Evolutionary conservation across 1,139 yeast species (phyloP).

Genomic region (Candida sojae): DNA sequence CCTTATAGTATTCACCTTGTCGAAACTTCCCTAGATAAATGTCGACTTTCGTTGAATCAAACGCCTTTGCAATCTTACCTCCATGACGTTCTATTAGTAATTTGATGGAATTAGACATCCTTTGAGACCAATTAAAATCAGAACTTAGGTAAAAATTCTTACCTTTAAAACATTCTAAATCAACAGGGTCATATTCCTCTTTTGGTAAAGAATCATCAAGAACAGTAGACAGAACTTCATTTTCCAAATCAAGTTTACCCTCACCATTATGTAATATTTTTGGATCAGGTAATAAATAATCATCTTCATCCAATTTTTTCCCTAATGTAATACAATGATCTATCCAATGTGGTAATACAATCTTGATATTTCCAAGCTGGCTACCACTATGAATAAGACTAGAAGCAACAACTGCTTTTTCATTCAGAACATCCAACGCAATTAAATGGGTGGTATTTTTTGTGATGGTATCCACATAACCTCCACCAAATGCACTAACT

Average conservation of each 20-base stretch:
- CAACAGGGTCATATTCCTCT: slow-evolving; percentile 4
- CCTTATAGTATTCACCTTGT: slow-evolving; percentile 49
- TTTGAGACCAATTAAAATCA: slow-evolving; percentile 37
- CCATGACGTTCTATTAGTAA: slow-evolving; percentile 33
- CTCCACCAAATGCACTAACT: slow-evolving; percentile 75
- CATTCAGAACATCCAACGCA: slow-evolving; percentile 56
- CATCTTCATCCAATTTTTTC: slow-evolving; percentile 50
- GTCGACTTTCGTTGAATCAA: slow-evolving; percentile 36
- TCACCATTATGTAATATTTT: slow-evolving; percentile 13
- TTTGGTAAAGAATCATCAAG: slow-evolving; percentile 14
- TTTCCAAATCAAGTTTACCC: slow-evolving; percentile 3
- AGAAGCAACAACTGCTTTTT: slow-evolving; percentile 43
- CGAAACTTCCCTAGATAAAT: slow-evolving; percentile 70
- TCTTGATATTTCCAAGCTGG: slow-evolving; percentile 36
- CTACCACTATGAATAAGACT: slow-evolving; percentile 28
- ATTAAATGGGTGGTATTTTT: slow-evolving; percentile 78
- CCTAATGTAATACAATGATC: slow-evolving; percentile 65
- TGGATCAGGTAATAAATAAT: slow-evolving; percentile 48
- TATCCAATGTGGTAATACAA: slow-evolving; percentile 78
- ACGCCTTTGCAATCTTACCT: slow-evolving; percentile 25
- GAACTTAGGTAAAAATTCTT: slow-evolving; percentile 32
- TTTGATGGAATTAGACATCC: slow-evolving; percentile 27
- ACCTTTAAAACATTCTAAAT: slow-evolving; percentile 18
- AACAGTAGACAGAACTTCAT: slow-evolving; percentile 13
- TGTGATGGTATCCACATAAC: slow-evolving; percentile 61